phyloP scores from a whole-genome alignment of 352 stramenopile genomes.

The Globisporangium echinulatum region DNA sequence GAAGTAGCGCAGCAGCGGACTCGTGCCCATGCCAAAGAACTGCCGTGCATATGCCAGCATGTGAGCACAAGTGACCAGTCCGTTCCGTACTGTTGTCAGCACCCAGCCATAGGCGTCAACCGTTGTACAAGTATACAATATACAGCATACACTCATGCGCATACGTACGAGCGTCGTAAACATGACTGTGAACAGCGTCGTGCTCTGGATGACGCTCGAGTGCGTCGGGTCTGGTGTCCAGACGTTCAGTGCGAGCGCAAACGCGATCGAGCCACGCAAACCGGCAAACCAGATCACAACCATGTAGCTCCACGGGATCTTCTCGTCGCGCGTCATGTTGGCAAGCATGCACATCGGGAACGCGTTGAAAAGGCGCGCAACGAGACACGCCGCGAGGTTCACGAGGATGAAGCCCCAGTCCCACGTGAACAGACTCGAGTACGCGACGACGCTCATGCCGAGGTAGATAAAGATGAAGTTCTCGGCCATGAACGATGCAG shows the following conservation, averaged over 20 bases:
- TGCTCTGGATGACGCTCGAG: constrained; percentile 67
- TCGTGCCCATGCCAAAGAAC: constrained; percentile 75
- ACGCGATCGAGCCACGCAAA: constrained; percentile 90
- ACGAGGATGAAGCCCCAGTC: constrained; percentile 79
- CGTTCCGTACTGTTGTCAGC: no score
- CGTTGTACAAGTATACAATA: no score
- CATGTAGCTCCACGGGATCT: constrained; percentile 76
- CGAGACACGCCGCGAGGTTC: constrained; percentile 58
- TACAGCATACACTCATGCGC: neutral
- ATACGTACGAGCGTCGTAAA: constrained; percentile 61
- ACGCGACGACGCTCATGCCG: constrained; percentile 78
- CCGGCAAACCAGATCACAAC: constrained; percentile 91
- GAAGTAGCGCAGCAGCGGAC: constrained; percentile 53
- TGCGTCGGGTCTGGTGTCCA: constrained; percentile 48
- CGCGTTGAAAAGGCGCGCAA: constrained; percentile 64
- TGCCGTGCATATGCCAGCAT: constrained; percentile 7
- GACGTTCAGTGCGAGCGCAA: constrained; percentile 78
- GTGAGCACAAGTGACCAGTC: no score
- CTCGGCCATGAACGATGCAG: constrained; percentile 74
- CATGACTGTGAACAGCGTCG: constrained; percentile 78
- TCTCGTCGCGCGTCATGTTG: constrained; percentile 58
- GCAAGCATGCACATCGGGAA: constrained; percentile 77
- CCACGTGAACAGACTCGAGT: constrained; percentile 73
- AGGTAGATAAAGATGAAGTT: constrained; percentile 89
- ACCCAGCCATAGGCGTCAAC: neutral